phyloP scores from a whole-genome alignment of 805 yeast genomes.

The Yamadazyma endophytica region DNA sequence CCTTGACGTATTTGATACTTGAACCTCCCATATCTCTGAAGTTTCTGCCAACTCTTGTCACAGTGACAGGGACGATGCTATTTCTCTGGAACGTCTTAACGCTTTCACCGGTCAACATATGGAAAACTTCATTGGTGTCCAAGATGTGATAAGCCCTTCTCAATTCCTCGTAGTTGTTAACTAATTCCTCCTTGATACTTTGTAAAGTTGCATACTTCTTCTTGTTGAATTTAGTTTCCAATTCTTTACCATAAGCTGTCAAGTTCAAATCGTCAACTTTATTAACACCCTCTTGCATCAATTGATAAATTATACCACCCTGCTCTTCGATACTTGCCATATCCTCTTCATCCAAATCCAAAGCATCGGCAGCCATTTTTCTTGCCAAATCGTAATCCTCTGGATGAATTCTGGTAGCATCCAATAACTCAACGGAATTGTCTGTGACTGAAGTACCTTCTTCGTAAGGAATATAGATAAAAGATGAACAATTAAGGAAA shows the following conservation, averaged over 20 bases:
- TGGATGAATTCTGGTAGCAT: conserved; percentile 95
- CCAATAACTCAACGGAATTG: conserved; percentile 74
- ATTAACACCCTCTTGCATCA: conserved; percentile 64
- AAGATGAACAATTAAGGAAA: conserved; percentile 89
- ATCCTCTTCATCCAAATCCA: conserved; percentile 94
- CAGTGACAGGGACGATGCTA: conserved; percentile 67
- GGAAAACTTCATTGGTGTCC: conserved; percentile 72
- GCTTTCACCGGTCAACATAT: conserved; percentile 85
- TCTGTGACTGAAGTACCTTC: conserved; percentile 50
- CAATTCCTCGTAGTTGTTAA: conserved; percentile 82
- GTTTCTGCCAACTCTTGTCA: conserved; percentile 66
- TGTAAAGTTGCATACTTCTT: conserved; percentile 76
- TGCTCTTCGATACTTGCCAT: conserved; percentile 73
- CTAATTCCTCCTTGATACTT: conserved; percentile 81
- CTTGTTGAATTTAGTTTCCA: conserved; percentile 68
- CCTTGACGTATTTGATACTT: conserved; percentile 38
- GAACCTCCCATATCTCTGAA: conserved; percentile 49
- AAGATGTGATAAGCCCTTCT: conserved; percentile 67
- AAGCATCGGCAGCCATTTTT: conserved; percentile 97
- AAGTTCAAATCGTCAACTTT: conserved; percentile 82
- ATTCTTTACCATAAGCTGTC: conserved; percentile 88
- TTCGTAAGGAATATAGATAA: conserved; percentile 72
- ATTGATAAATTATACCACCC: conserved; percentile 75
- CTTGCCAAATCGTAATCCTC: conserved; percentile 95
- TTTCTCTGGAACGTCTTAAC: conserved; percentile 64